Evolutionary conservation across 192 early-diverging fungal species (phyloP), one percentile per base, ranked within the genome.

Genomic region (Polychytrium aggregatum): DNA sequence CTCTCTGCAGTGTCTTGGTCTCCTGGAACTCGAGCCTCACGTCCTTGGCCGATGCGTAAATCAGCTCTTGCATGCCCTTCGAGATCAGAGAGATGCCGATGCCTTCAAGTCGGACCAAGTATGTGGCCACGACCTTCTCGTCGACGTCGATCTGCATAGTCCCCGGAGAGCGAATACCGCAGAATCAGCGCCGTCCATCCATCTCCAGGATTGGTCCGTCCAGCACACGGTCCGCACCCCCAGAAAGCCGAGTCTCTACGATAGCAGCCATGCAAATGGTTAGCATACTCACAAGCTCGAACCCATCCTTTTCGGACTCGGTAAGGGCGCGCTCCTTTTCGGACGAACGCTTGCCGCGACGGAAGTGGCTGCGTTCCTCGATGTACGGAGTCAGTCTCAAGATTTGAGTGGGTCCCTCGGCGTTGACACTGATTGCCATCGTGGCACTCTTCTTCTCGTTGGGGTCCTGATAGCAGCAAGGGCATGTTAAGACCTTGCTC

Each of bases 71-170:
- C 61, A 85, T 66, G 18, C 76, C 54, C 38, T 72, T 65, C 63
- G 82, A 87, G 33, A 98, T 78, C 13, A 98, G 48, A 2, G 95
- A 98, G 16, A 96, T 64, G 46, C 95, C 95, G 48, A 98, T 86
- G 10, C 90, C 83, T 48, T 84, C 84, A 20, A 98, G 61, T 22
- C 79, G 76, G 2, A 96, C 52, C 31, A 82, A 71, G 55, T 90
- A 76, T n/a, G n/a, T n/a, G n/a, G n/a, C n/a, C n/a, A n/a, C n/a
- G n/a, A n/a, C n/a, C n/a, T n/a, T n/a, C n/a, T n/a, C n/a, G n/a
- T n/a, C n/a, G n/a, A n/a, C n/a, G n/a, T n/a, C n/a, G n/a, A n/a
- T n/a, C n/a, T n/a, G n/a, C n/a, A n/a, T n/a, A n/a, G n/a, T n/a
- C n/a, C n/a, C n/a, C n/a, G n/a, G n/a, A n/a, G n/a, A n/a, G n/a